Evolutionary conservation across 2,329 filamentous ascomycete species (phyloP).

Genomic region (Cladophialophora yegresii): DNA sequence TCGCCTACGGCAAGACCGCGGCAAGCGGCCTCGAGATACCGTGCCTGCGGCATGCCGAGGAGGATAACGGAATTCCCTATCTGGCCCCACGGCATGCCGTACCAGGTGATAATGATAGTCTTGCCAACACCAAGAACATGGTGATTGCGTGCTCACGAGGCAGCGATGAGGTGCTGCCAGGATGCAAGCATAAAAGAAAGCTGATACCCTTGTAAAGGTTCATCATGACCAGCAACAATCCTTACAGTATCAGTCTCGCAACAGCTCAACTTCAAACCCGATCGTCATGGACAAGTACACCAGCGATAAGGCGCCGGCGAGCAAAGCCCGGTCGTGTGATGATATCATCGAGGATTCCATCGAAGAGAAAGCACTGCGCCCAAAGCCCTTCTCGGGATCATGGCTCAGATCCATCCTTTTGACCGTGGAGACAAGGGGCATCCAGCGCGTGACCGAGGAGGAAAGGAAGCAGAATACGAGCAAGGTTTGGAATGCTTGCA

Average conservation of each 20-base stretch:
- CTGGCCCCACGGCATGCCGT: conserved; percentile 1
- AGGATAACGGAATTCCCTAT: not conserved
- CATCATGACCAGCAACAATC: conserved; percentile 2
- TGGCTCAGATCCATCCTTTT: conserved; percentile 8
- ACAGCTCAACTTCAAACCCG: not conserved
- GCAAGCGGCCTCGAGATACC: not conserved
- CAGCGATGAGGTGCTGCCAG: not conserved
- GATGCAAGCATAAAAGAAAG: conserved; percentile 9
- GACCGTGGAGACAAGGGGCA: conserved; percentile 13
- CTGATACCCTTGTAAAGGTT: not conserved
- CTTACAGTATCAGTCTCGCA: not conserved
- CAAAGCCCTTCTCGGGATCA: conserved; percentile 1
- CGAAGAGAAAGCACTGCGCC: conserved; percentile 5
- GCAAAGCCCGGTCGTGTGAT: not conserved
- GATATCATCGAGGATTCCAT: conserved; percentile 5
- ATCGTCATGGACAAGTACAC: conserved; percentile 6
- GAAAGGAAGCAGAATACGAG: conserved; percentile 9
- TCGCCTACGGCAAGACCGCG: conserved; percentile 5
- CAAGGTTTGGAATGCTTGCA: conserved; percentile 9
- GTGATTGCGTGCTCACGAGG: conserved; percentile 2
- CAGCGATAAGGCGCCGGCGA: not conserved
- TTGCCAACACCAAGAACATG: not conserved
- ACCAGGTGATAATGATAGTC: not conserved
- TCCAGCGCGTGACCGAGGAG: conserved; percentile 11
- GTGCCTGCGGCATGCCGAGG: conserved; percentile 9